Base-by-base conservation (phyloP, 345 rosid species). In the Noccaea caerulescens region DNA sequence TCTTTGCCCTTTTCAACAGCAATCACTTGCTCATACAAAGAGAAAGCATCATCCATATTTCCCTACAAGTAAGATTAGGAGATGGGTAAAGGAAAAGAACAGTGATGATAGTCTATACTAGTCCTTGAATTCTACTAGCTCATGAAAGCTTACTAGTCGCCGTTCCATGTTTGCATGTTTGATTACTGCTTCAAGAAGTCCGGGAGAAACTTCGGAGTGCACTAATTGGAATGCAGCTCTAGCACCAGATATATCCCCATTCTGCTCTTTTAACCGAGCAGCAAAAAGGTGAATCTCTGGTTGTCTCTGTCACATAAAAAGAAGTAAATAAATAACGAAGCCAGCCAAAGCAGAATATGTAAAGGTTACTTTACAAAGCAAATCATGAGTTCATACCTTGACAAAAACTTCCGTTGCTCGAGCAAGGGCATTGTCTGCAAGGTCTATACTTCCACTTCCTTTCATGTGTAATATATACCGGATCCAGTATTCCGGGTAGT, bases 101-200 rank as follows among this genome's bases (percentile, higher is more conserved):
- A 52, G 66, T 41, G 10, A 68, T 56, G 34, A 44, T 10, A 32
- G 7, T 60, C 27, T 45, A 51, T 32, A 49, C 34, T 66, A 61
- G 39, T 73, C 58, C 16, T 62, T 54, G 10, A 80, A 23, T 13
- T 58, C 54, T 51, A 65, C 23, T 63, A 46, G 63, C 51, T 42
- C 42, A 43, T 38, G 58, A 20, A 76, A 65, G 44, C 89, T 68
- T 84, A 92, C 98, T 83, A 82, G 81, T 47, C 98, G 83, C 12
- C n/a, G 73, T 78, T 95, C 99, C 99, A 95, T 92, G 81, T 92
- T 87, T 3, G 97, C 98, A 77, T 95, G 99, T 80, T 90, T 92
- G 23, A 84, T 82, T 77, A 95, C 86, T 41, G 98, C 99, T 83
- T 95, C 99, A 66, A 95, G 77, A 66, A 95, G 88, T 58, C 96